Percentiles rank a stretch among this genome's conserved stretches.
Evolutionary conservation across 2,329 filamentous ascomycete species (phyloP).

Genomic region (Cladosporium sphaerospermum): DNA sequence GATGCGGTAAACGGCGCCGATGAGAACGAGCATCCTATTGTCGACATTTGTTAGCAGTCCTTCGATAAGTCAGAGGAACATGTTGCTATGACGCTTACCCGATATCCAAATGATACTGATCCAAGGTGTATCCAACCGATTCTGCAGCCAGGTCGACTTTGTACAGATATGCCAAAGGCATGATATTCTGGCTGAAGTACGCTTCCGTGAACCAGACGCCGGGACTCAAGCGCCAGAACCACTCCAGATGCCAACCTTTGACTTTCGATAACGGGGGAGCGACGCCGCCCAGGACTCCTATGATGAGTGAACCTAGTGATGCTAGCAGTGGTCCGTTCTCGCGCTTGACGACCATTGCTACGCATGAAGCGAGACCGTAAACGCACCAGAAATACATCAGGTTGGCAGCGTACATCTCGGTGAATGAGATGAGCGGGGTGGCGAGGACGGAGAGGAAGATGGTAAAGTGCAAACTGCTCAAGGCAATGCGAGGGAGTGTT

Average conservation of each 20-base stretch:
- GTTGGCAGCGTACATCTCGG: conserved; percentile 45
- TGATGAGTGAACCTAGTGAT: conserved; percentile 49
- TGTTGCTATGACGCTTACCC: conserved; percentile 13
- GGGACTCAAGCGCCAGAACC: conserved; percentile 51
- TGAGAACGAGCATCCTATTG: conserved; percentile 22
- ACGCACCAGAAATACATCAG: conserved; percentile 54
- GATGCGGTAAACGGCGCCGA: conserved; percentile 24
- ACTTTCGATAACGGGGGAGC: conserved; percentile 47
- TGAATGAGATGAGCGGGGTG: conserved; percentile 46
- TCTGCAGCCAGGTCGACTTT: conserved; percentile 42
- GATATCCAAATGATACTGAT: conserved; percentile 40
- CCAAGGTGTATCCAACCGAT: conserved; percentile 42
- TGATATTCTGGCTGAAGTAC: conserved; percentile 49
- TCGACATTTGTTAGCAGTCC: not conserved
- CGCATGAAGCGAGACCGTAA: conserved; percentile 48
- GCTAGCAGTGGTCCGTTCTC: conserved; percentile 54
- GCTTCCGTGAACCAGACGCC: conserved; percentile 53
- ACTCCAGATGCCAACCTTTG: conserved; percentile 45
- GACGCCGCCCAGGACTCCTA: conserved; percentile 50
- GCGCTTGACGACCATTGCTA: conserved; percentile 50
- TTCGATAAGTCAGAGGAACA: not conserved
- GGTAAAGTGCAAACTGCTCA: conserved; percentile 51
- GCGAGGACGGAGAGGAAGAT: conserved; percentile 45
- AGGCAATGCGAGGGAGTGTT: conserved; percentile 46
- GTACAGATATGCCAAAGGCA: conserved; percentile 47